These are phyloP conservation scores for Trametes hirsuta DNA, from an alignment of 1,284 basidiomycete genomes.

Conservation along the genomic window DNA sequence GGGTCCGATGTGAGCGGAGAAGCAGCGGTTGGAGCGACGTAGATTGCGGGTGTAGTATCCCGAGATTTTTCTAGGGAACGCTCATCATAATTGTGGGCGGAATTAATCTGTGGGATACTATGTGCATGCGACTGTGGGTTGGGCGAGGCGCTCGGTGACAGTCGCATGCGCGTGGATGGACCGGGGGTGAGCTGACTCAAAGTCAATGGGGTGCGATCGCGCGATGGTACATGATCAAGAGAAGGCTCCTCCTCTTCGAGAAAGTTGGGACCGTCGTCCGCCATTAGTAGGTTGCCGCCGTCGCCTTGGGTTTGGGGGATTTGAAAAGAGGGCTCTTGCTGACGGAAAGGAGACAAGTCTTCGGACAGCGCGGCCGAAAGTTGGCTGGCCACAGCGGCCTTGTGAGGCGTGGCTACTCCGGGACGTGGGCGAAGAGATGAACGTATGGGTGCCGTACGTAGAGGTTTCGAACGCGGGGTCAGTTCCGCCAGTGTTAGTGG, in stretches of 20 bases:
- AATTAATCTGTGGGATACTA: not conserved
- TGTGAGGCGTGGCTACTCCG: slow-evolving; percentile 29
- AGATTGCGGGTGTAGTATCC: not conserved
- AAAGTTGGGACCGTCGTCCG: slow-evolving; percentile 19
- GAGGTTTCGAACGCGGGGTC: slow-evolving; percentile 30
- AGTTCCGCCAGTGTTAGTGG: slow-evolving; percentile 33
- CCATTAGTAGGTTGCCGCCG: slow-evolving; percentile 22
- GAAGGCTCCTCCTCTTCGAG: slow-evolving; percentile 14
- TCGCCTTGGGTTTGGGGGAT: slow-evolving; percentile 17
- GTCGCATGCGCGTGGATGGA: not conserved
- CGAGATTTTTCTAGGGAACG: not conserved
- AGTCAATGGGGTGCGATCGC: slow-evolving; percentile 16
- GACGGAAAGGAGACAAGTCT: slow-evolving; percentile 29
- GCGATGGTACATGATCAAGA: slow-evolving; percentile 4
- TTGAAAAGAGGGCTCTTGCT: slow-evolving; percentile 29
- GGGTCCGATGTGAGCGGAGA: slow-evolving; percentile 7
- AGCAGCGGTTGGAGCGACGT: not conserved
- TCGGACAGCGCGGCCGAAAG: slow-evolving; percentile 30
- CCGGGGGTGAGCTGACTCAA: slow-evolving; percentile 23
- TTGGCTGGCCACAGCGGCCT: slow-evolving; percentile 23
- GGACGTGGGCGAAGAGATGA: slow-evolving; percentile 29
- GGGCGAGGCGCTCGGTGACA: slow-evolving; percentile 7
- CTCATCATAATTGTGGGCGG: not conserved
- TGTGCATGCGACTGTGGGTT: not conserved
- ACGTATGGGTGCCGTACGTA: slow-evolving; percentile 20